Conservation (phyloP, 495 filamentous ascomycete genomes). For the Aspergillus ostianus region DNA sequence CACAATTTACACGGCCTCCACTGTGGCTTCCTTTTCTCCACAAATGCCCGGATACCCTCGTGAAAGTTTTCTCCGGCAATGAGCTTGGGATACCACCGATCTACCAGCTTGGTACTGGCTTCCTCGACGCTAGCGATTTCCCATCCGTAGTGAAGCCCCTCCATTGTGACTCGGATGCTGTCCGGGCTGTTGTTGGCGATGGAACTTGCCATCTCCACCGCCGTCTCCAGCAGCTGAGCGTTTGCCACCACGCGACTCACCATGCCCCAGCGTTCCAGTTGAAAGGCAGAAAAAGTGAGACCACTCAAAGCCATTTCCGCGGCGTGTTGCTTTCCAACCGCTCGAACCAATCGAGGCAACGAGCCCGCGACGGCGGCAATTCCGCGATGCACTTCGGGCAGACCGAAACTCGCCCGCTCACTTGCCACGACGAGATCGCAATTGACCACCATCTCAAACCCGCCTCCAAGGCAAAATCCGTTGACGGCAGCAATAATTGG, state of each 20-base stretch:
- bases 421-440: constrained; percentile 67
- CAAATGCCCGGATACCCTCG: constrained; percentile 77
- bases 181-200: constrained; percentile 61
- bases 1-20: constrained; percentile 76
- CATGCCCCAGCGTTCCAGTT: constrained; percentile 65
- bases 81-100: constrained; percentile 58
- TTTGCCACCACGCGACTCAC: constrained; percentile 55
- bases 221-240: constrained; percentile 42
- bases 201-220: constrained; percentile 41
- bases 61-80: constrained; percentile 68
- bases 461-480: constrained; percentile 73
- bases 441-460: constrained; percentile 70
- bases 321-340: constrained; percentile 64
- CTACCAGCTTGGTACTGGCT: constrained; percentile 55
- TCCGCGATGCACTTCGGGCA: constrained; percentile 70
- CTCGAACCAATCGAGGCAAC: constrained; percentile 69
- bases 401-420: constrained; percentile 51
- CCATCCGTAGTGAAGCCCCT: constrained; percentile 67
- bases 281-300: constrained; percentile 51
- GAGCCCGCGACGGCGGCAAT: constrained; percentile 69
- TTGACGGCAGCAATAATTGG: constrained; percentile 75
- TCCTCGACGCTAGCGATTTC: constrained; percentile 63
- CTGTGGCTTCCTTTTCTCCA: constrained; percentile 69
- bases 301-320: constrained; percentile 70
- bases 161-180: constrained; percentile 61